These are phyloP conservation scores for Cladosporium sp. DNA, from an alignment of 2,329 filamentous ascomycete genomes.

Conservation along the genomic window DNA sequence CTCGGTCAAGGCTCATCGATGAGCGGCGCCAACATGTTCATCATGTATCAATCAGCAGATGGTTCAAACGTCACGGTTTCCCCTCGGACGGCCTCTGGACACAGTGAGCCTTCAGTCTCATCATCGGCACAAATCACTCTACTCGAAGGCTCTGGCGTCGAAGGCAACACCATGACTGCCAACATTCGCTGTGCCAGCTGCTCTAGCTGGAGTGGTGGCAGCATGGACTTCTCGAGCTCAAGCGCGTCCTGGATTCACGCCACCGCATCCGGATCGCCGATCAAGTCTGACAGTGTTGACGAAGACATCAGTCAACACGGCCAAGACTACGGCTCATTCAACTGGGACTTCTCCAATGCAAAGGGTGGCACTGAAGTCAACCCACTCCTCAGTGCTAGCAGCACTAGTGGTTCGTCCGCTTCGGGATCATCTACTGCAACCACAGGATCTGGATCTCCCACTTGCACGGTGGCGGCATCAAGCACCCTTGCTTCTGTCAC, in stretches of 20 bases:
- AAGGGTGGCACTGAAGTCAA: constrained; percentile 47
- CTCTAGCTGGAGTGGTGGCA: constrained; percentile 49
- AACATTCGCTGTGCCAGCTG: constrained; percentile 55
- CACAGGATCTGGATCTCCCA: neutral
- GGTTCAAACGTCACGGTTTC: constrained; percentile 57
- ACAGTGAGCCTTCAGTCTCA: constrained; percentile 42
- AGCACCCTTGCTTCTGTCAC: constrained; percentile 14
- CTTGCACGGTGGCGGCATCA: constrained; percentile 2
- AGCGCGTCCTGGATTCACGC: constrained; percentile 51
- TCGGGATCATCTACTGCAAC: constrained; percentile 7
- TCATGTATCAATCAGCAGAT: constrained; percentile 51
- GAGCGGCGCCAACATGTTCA: constrained; percentile 55
- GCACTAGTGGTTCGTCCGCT: neutral
- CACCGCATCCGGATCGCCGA: constrained; percentile 40
- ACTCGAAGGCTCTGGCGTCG: constrained; percentile 52
- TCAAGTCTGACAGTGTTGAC: constrained; percentile 44
- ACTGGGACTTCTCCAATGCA: constrained; percentile 46
- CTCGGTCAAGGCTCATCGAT: constrained; percentile 54
- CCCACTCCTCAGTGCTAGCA: constrained; percentile 33
- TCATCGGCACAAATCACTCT: constrained; percentile 43
- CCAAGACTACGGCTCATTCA: constrained; percentile 32
- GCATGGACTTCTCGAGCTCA: constrained; percentile 45
- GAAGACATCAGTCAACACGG: constrained; percentile 46
- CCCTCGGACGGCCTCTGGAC: constrained; percentile 44
- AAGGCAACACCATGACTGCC: constrained; percentile 50